A percentile compares a stretch with the other conserved stretches of the same genome.
These are phyloP conservation scores for Candida ulmi DNA, from an alignment of 805 yeast genomes.

Conservation along the genomic window DNA sequence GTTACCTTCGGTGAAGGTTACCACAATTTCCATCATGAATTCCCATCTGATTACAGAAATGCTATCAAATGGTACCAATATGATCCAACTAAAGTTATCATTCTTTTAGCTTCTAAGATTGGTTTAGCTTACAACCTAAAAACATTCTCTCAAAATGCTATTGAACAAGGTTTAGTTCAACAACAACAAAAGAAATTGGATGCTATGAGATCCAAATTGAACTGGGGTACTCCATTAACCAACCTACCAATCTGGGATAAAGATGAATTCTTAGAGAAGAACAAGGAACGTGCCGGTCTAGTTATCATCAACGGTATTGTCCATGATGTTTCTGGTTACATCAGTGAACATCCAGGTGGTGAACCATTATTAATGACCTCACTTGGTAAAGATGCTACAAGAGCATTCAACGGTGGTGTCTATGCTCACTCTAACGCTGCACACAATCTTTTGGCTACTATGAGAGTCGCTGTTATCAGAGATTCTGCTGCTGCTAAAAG, in stretches of 20 bases:
- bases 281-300: slow-evolving; percentile 47
- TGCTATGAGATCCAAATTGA: slow-evolving; percentile 50
- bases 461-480: slow-evolving; percentile 77
- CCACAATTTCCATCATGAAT: slow-evolving; percentile 88
- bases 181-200: slow-evolving; percentile 80
- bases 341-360: slow-evolving; percentile 84
- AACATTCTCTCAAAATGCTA: slow-evolving; percentile 73
- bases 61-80: slow-evolving; percentile 85
- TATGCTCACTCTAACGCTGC: slow-evolving; percentile 85
- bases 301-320: slow-evolving; percentile 75
- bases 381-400: slow-evolving; percentile 75
- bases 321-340: slow-evolving; percentile 65
- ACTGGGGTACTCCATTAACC: slow-evolving; percentile 71
- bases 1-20: slow-evolving; percentile 88
- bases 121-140: slow-evolving; percentile 68
- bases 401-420: slow-evolving; percentile 82
- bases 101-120: slow-evolving; percentile 52
- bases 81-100: slow-evolving; percentile 71
- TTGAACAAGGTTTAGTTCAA: slow-evolving; percentile 76
- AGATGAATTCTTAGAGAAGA: slow-evolving; percentile 40
- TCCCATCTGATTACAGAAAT: slow-evolving; percentile 85
- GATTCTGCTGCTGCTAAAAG: slow-evolving; percentile 45
- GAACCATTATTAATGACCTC: slow-evolving; percentile 65
- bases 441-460: slow-evolving; percentile 71
- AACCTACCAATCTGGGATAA: slow-evolving; percentile 73